Evolutionary conservation across 2,329 filamentous ascomycete species (phyloP).

Genomic region (Chalaropsis ovoidea): DNA sequence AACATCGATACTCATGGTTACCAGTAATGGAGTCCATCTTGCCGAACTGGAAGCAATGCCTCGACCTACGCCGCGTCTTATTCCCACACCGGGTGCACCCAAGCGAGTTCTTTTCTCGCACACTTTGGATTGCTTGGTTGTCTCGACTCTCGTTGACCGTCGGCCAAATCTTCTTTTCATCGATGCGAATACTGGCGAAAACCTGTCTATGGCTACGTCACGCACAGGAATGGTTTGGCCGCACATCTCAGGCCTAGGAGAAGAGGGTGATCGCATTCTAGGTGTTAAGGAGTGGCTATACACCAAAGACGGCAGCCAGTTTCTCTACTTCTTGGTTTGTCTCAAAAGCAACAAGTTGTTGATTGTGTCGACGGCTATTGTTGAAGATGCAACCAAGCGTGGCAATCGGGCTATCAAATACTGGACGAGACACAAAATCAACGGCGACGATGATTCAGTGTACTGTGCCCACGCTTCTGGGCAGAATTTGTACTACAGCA

Average conservation of each 20-base stretch:
- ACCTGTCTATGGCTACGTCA: constrained; percentile 41
- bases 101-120: constrained; percentile 47
- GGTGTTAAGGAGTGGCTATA: constrained; percentile 56
- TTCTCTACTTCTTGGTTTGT: constrained; percentile 53
- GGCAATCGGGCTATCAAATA: constrained; percentile 39
- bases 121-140: constrained; percentile 43
- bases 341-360: constrained; percentile 46
- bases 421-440: constrained; percentile 44
- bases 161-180: constrained; percentile 46
- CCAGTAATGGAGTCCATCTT: constrained; percentile 43
- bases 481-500: constrained; percentile 48
- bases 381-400: constrained; percentile 16
- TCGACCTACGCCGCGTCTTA: constrained; percentile 41
- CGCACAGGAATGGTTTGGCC: constrained; percentile 35
- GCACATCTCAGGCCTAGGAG: constrained; percentile 48
- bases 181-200: constrained; percentile 44
- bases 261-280: constrained; percentile 48
- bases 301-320: constrained; percentile 45
- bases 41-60: constrained; percentile 41
- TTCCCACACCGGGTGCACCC: constrained; percentile 42
- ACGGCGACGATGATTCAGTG: constrained; percentile 39
- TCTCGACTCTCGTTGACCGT: constrained; percentile 39
- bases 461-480: constrained; percentile 47
- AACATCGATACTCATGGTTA: constrained; percentile 35
- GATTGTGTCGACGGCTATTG: constrained; percentile 38